Conservation (phyloP, 2,329 filamentous ascomycete species). For the Venturiaceae sp. region DNA sequence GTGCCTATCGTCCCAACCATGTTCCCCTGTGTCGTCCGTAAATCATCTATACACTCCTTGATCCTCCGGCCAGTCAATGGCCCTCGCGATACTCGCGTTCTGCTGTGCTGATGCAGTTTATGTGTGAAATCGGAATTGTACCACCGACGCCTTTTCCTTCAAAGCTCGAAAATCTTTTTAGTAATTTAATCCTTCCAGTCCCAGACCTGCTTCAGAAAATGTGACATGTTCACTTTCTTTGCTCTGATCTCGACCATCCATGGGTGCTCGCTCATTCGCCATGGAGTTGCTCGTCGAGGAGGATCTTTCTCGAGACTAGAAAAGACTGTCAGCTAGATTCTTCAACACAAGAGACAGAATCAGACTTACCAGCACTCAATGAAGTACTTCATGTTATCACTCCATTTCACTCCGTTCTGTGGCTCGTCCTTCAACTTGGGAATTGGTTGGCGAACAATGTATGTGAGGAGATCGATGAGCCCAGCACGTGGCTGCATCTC, state of each 20-base stretch:
- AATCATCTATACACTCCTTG: not conserved
- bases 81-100: not conserved
- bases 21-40: not conserved
- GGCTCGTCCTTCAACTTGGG: constrained; percentile 94
- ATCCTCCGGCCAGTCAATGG: not conserved
- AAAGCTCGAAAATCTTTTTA: not conserved
- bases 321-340: constrained; percentile 16
- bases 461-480: constrained; percentile 89
- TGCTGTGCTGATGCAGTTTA: not conserved
- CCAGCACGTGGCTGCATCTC: constrained; percentile 91
- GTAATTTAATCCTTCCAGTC: constrained; percentile 66
- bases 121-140: not conserved
- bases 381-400: constrained; percentile 96
- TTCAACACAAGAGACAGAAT: not conserved
- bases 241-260: constrained; percentile 97
- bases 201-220: constrained; percentile 92
- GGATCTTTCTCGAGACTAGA: constrained; percentile 87
- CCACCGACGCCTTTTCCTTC: not conserved
- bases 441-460: constrained; percentile 92
- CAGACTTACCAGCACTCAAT: constrained; percentile 91
- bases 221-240: constrained; percentile 95
- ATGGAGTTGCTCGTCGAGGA: constrained; percentile 77
- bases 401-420: constrained; percentile 83
- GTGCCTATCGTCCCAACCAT: not conserved
- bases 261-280: constrained; percentile 98